Conservation (phyloP, 495 filamentous ascomycete genomes). For the Podospora fimiseda region DNA sequence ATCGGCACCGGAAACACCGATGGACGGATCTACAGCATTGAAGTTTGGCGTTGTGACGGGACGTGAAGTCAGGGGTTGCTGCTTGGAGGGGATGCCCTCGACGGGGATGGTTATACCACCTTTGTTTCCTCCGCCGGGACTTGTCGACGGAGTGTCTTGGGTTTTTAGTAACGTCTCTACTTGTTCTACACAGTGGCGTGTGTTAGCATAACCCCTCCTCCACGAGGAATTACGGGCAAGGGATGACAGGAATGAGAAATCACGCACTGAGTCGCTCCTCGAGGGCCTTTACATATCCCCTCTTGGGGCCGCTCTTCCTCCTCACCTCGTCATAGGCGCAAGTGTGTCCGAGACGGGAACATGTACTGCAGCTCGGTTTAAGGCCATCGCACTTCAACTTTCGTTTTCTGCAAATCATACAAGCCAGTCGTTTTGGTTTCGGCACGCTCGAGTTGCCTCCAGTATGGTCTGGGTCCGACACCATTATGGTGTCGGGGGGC, state of each 20-base stretch:
- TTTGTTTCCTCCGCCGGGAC: conserved; percentile 29
- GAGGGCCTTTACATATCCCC: conserved; percentile 95
- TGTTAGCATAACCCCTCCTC: conserved; percentile 11
- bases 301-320: conserved; percentile 95
- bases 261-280: conserved; percentile 84
- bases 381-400: conserved; percentile 78
- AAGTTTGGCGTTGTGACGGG: conserved; percentile 37
- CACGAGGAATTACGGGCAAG: background rate
- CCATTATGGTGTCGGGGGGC: conserved; percentile 30
- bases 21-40: conserved; percentile 37
- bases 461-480: conserved; percentile 30
- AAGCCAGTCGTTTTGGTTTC: conserved; percentile 91
- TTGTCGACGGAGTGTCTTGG: conserved; percentile 44
- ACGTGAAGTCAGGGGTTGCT: conserved; percentile 21
- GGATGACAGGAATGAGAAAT: conserved; percentile 1
- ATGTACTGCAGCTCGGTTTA: conserved; percentile 88
- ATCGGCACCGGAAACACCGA: conserved; percentile 40
- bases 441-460: conserved; percentile 59
- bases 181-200: conserved; percentile 61
- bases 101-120: conserved; percentile 24
- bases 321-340: conserved; percentile 95
- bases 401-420: conserved; percentile 87
- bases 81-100: conserved; percentile 25
- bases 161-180: conserved; percentile 88
- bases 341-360: conserved; percentile 77